Base-by-base conservation (phyloP, 768 basidiomycete genomes). In the Zangia roseola region DNA sequence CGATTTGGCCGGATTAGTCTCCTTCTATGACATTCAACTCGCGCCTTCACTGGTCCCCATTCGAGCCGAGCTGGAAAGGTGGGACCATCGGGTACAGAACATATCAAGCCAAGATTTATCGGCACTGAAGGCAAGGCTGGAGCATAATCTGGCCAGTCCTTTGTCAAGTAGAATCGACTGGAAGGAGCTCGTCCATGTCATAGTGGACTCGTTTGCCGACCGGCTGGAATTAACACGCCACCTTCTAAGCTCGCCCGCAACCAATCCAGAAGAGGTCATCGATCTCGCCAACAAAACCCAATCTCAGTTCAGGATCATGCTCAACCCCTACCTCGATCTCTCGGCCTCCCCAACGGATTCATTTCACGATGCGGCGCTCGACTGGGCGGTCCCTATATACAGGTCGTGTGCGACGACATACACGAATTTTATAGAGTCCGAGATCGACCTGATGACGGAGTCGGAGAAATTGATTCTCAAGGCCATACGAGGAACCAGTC, bases 151-250 rank as follows among this genome's bases (percentile, higher is more conserved):
- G 33, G 24, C 21, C 17, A 16, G 41, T 28, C 38, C 54, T 16
- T 38, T 34, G 5, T 48, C 51, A 1, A 75, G 70, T 42, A 67
- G 64, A 7, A 44, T 70, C 10, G 67, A 71, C 42, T 71, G 71
- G 71, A 38, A 23, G 17, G 54, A 62, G 19, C 47, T 71, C 17
- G 50, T 60, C 19, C 64, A 56, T 19, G 55, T 58, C 17, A 54
- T 71, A 14, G 45, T 61, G 10, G 55, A 73, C 19, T 67, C 69
- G 6, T 69, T 62, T 23, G 63, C 61, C 3, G 56, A 59, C 20
- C 59, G 68, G 6, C 51, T 73, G 12, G 64, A 70, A 35, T 24
- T 57, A 8, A 30, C 57, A 10, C 50, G 49, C 13, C 53, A 66
- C 33, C 50, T 67, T 8, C 50, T 70, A 13, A 55, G 55, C 21